Evolutionary conservation across 257 asterid genomes (phyloP), one percentile per base, ranked within the genome.

Genomic region (Euphrasia confusa): DNA sequence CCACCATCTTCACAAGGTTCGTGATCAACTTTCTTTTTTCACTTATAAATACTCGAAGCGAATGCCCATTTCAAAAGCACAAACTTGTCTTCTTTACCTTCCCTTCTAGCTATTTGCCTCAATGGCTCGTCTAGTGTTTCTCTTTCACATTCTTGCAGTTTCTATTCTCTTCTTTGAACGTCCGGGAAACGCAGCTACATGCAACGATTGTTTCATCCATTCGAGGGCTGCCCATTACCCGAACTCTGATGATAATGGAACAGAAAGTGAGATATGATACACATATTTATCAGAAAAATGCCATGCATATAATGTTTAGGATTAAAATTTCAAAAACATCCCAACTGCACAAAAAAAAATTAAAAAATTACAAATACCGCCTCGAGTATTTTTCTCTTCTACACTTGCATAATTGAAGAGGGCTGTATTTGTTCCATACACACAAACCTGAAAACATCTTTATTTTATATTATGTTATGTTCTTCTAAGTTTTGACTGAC

Each of bases 221-320:
- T 86, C 96, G 32, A 77, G 81, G 45, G 93, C 96, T 14, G 68
- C 95, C 14, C 67, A 83, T 65, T 89, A 86, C 78, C 87, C 90
- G 12, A 74, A 74, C 64, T 86, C 97, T 73, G 90, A 83, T 60
- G 82, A 79, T 65, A 81, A 78, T 66, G 94, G 97, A 78, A 86
- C 95, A 56, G 86, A 85, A 55, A 76, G 96, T 85, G 30, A 80
- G 80, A 50, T 27, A 63, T 68, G 27, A 58, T 53, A 32, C 4
- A 24, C n/a, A 68, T 30, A 55, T 37, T 37, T 10, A 37, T 11
- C 54, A 7, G 18, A 10, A 66, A 33, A 32, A 7, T 8, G 10
- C 33, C 35, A 53, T 53, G 14, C 58, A 53, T 18, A 53, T 53
- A 24, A 17, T 21, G 24, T 53, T 53, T 24, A 7, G 26, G 17